Evolutionary conservation across 2,329 filamentous ascomycete species (phyloP).

Genomic region (Trichoderma semiorbis): DNA sequence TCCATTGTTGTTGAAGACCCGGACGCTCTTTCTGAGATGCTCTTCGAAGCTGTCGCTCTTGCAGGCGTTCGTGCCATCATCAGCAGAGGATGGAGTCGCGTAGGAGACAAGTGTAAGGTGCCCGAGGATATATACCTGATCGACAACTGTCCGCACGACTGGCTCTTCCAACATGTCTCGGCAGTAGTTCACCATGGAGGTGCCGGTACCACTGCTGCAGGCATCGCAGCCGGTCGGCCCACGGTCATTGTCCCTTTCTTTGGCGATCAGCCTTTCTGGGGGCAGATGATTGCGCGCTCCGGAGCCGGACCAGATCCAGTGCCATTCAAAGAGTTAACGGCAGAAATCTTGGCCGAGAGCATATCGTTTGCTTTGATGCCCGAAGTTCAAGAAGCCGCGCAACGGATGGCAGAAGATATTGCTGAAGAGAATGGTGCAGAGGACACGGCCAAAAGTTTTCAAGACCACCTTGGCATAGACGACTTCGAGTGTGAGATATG

Average conservation of each 20-base stretch:
- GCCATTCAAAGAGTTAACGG: slow-evolving; percentile 55
- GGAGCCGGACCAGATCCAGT: slow-evolving; percentile 59
- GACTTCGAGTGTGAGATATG: slow-evolving; percentile 56
- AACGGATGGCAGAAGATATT: slow-evolving; percentile 50
- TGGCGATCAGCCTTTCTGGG: slow-evolving; percentile 64
- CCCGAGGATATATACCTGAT: slow-evolving; percentile 56
- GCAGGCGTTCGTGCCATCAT: slow-evolving; percentile 59
- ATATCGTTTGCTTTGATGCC: slow-evolving; percentile 52
- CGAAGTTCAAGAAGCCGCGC: slow-evolving; percentile 37
- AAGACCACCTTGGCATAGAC: slow-evolving; percentile 52
- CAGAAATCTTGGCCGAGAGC: slow-evolving; percentile 51
- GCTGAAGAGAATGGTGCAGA: slow-evolving; percentile 51
- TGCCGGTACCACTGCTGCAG: slow-evolving; percentile 63
- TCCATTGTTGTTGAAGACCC: slow-evolving; percentile 65
- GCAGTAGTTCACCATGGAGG: slow-evolving; percentile 63
- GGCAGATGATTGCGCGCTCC: slow-evolving; percentile 57
- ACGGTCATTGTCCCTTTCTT: slow-evolving; percentile 67
- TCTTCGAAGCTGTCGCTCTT: slow-evolving; percentile 56
- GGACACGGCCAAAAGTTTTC: slow-evolving; percentile 51
- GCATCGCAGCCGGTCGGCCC: slow-evolving; percentile 55
- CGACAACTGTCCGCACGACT: slow-evolving; percentile 64
- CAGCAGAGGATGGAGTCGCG: slow-evolving; percentile 62
- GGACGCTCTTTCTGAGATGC: slow-evolving; percentile 52
- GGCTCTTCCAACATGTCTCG: slow-evolving; percentile 58
- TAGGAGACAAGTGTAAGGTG: slow-evolving; percentile 45